Conservation (phyloP, 805 yeast genomes). For the Pichia heedii region DNA sequence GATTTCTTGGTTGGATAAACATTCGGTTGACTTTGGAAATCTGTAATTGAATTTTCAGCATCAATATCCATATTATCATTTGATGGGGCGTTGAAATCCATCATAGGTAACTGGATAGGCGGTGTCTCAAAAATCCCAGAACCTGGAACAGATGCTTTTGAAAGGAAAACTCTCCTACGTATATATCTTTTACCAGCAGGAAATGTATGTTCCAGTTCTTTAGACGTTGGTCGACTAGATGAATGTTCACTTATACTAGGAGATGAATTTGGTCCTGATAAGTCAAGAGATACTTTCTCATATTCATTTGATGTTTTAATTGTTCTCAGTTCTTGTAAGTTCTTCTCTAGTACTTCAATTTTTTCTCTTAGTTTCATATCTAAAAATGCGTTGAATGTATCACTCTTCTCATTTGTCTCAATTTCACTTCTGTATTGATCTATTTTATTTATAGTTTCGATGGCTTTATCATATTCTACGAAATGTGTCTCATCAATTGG, state of each 20-base stretch:
- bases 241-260: neutral
- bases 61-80: neutral
- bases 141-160: constrained; percentile 9
- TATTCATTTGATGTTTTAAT: neutral
- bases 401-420: constrained; percentile 6
- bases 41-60: neutral
- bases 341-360: constrained; percentile 4
- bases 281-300: neutral
- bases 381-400: constrained; percentile 6
- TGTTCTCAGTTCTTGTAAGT: neutral
- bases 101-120: constrained; percentile 5
- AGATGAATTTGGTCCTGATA: neutral
- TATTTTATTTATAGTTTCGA: neutral
- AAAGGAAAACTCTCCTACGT: constrained; percentile 7
- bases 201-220: neutral
- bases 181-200: constrained; percentile 1
- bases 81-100: neutral
- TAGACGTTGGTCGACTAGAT: neutral
- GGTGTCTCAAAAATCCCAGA: constrained; percentile 10
- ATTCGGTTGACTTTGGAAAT: constrained; percentile 9
- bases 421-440: neutral
- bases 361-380: constrained; percentile 9
- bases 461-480: neutral
- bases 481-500: neutral
- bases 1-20: neutral